Conservation (phyloP, 23 red algal species). For the Gracilaria vermiculophylla region DNA sequence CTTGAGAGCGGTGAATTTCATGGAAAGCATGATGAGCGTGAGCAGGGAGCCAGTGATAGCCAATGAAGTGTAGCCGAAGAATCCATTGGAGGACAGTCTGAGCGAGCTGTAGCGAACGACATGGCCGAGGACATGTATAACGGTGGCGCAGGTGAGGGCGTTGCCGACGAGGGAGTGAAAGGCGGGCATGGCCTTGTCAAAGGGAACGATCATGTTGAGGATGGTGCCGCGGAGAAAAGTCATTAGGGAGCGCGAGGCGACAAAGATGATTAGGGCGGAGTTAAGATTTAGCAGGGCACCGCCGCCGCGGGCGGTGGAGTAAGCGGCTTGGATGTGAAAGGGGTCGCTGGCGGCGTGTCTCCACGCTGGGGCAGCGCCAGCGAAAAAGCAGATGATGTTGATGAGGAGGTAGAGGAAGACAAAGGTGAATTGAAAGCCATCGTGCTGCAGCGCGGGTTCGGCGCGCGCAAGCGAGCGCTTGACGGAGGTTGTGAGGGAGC, state of each 20-base stretch:
- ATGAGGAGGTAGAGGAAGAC: slow-evolving; percentile 57
- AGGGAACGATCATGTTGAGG: slow-evolving; percentile 79
- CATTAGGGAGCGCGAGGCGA: slow-evolving; percentile 67
- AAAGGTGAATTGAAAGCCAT: slow-evolving; percentile 69
- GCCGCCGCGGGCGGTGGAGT: slow-evolving; percentile 42
- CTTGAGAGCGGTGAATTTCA: slow-evolving; percentile 42
- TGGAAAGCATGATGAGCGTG: slow-evolving; percentile 33
- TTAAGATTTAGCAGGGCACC: slow-evolving; percentile 76
- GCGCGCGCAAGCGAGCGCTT: slow-evolving; percentile 37
- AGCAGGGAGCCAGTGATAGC: slow-evolving; percentile 52
- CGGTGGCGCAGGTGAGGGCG: slow-evolving; percentile 22
- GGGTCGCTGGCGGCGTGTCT: background rate
- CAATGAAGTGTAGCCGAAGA: slow-evolving; percentile 26
- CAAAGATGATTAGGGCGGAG: slow-evolving; percentile 64
- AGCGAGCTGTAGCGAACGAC: slow-evolving; percentile 26
- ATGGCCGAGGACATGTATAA: slow-evolving; percentile 60
- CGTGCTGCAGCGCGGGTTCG: slow-evolving; percentile 49
- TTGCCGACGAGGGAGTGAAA: slow-evolving; percentile 77
- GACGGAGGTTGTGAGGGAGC: slow-evolving; percentile 2
- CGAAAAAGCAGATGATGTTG: slow-evolving; percentile 70
- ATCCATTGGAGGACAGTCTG: background rate
- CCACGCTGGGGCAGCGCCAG: slow-evolving; percentile 56
- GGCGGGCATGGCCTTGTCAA: slow-evolving; percentile 85
- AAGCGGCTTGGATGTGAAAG: background rate
- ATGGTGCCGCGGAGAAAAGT: slow-evolving; percentile 62